A percentile compares a stretch with the other conserved stretches of the same genome.
Conservation (phyloP, 2,329 filamentous ascomycete species). For the Penicillium frequentans region DNA sequence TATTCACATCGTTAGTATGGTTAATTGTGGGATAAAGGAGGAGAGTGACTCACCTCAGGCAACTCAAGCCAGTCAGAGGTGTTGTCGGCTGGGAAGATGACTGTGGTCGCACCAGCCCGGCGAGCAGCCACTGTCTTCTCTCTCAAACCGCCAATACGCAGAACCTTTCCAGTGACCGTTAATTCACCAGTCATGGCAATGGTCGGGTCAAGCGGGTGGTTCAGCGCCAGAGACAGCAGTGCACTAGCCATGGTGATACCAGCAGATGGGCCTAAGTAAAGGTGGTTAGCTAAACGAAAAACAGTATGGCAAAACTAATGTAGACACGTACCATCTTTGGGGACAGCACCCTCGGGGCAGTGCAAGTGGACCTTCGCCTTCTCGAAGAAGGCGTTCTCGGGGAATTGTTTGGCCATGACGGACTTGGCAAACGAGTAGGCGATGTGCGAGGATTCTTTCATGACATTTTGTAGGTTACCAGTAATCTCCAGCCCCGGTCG, state of each 20-base stretch:
- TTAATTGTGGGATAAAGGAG: neutral
- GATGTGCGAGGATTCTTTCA: conserved; percentile 96
- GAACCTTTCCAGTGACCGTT: conserved; percentile 93
- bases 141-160: conserved; percentile 87
- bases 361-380: conserved; percentile 94
- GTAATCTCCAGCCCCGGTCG: conserved; percentile 84
- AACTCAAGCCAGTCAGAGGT: conserved; percentile 96
- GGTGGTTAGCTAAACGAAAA: neutral
- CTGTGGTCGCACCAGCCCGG: conserved; percentile 85
- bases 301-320: neutral
- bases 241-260: conserved; percentile 99
- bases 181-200: conserved; percentile 98
- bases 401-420: conserved; percentile 78
- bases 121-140: conserved; percentile 98
- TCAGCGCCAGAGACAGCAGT: conserved; percentile 78
- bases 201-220: conserved; percentile 75
- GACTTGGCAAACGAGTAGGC: conserved; percentile 96
- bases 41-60: conserved; percentile 71
- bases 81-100: conserved; percentile 95
- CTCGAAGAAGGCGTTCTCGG: conserved; percentile 92
- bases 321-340: conserved; percentile 71
- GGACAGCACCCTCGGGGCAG: conserved; percentile 92
- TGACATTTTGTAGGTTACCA: conserved; percentile 90
- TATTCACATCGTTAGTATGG: conserved; percentile 40
- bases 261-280: conserved; percentile 65